Percentiles rank a stretch among this genome's conserved stretches.
These are phyloP conservation scores for Lasiodiplodia sp. DNA, from an alignment of 2,329 filamentous ascomycete species.

Conservation along the genomic window DNA sequence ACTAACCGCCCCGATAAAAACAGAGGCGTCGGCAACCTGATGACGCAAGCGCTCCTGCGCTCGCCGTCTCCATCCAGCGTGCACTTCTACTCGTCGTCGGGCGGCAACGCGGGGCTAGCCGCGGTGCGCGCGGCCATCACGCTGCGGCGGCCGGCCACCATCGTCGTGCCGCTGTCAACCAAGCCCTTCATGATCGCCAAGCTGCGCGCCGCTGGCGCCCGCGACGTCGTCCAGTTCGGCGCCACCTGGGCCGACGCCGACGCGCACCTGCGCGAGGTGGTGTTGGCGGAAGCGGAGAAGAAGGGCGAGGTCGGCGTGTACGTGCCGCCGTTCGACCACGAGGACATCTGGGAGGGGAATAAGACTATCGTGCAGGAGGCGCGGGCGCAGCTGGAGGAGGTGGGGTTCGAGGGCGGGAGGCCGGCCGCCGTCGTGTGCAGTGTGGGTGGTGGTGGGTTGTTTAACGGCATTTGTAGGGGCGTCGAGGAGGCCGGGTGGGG, in stretches of 20 bases:
- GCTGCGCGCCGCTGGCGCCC: slow-evolving; percentile 70
- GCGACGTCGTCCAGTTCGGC: slow-evolving; percentile 73
- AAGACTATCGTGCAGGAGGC: slow-evolving; percentile 65
- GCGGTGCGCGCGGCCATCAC: slow-evolving; percentile 75
- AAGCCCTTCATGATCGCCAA: slow-evolving; percentile 75
- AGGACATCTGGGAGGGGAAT: slow-evolving; percentile 73
- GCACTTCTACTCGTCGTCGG: slow-evolving; percentile 82
- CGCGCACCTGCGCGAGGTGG: slow-evolving; percentile 66
- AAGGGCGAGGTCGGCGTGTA: slow-evolving; percentile 60
- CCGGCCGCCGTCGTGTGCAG: slow-evolving; percentile 78
- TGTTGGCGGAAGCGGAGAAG: slow-evolving; percentile 47
- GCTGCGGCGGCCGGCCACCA: slow-evolving; percentile 71
- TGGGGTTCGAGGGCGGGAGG: slow-evolving; percentile 44
- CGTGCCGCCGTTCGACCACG: slow-evolving; percentile 74
- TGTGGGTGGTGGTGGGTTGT: slow-evolving; percentile 82
- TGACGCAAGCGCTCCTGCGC: slow-evolving; percentile 60
- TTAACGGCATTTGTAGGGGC: slow-evolving; percentile 78
- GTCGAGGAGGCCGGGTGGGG: slow-evolving; percentile 55
- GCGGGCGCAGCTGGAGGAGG: slow-evolving; percentile 49
- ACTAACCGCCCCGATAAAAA: neutral
- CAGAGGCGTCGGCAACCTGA: slow-evolving; percentile 73
- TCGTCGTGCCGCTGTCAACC: slow-evolving; percentile 74
- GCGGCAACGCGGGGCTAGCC: slow-evolving; percentile 85
- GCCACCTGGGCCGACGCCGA: slow-evolving; percentile 73
- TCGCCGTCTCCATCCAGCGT: slow-evolving; percentile 43